These are phyloP conservation scores for Cymbopogon flexuosus DNA, from an alignment of 202 grass and related monocot species.

Conservation along the genomic window DNA sequence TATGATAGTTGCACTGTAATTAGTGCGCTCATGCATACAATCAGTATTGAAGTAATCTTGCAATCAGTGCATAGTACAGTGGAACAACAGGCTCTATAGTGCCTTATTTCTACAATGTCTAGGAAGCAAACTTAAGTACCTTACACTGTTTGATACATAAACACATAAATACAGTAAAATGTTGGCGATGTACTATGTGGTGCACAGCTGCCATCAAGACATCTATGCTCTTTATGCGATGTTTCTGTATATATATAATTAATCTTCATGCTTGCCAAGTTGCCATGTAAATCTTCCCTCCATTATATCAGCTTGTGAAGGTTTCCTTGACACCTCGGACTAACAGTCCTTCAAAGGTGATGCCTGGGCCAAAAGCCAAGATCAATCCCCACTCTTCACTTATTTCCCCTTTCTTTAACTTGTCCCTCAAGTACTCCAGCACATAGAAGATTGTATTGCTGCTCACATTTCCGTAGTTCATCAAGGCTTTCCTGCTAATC, in stretches of 20 bases:
- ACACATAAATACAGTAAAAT: constrained; percentile 33
- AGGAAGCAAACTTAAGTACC: constrained; percentile 27
- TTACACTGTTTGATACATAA: constrained; percentile 29
- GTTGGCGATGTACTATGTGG: constrained; percentile 1
- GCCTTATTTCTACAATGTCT: constrained; percentile 8
- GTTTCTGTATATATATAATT: constrained; percentile 27
- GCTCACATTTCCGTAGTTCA: constrained; percentile 81
- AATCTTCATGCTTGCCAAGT: background rate
- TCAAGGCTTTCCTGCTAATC: constrained; percentile 61
- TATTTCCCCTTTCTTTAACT: constrained; percentile 53
- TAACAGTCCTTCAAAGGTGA: constrained; percentile 87
- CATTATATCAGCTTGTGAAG: background rate
- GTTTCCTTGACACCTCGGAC: constrained; percentile 39
- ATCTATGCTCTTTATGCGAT: constrained; percentile 26
- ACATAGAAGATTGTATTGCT: constrained; percentile 92
- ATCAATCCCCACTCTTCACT: constrained; percentile 69
- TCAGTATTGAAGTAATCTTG: constrained; percentile 2
- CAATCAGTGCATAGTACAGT: constrained; percentile 8
- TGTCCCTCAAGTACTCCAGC: constrained; percentile 75
- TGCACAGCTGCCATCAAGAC: constrained; percentile 9
- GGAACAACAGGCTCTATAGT: background rate
- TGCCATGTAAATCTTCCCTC: constrained; percentile 22
- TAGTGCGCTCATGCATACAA: constrained; percentile 4
- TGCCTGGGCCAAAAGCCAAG: constrained; percentile 84
- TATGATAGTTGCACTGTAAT: background rate